Evolutionary conservation across 1,284 basidiomycete species (phyloP), one percentile per base, ranked within the genome.

Genomic region (Mycena citricolor): DNA sequence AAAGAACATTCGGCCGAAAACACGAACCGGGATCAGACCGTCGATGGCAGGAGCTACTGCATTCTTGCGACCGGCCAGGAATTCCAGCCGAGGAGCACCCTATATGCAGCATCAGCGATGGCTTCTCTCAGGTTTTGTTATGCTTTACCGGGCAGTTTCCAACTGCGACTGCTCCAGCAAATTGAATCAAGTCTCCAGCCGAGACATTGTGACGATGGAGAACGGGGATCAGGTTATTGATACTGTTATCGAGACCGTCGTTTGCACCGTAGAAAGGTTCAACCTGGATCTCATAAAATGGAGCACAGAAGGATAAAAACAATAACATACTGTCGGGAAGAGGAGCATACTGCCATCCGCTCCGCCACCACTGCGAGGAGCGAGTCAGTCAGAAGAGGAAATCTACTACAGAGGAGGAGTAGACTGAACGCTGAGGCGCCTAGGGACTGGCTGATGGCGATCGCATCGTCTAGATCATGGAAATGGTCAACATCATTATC

Each of bases 341-440:
- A 52, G 30, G 23, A 54, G 34, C 46, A 54, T 47, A 25, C 41
- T 44, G 12, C 53, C 53, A 35, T 54, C 53, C 8, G 53, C 53
- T 11, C 53, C 53, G 25, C 50, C 50, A 21, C 53, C 50, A n/a
- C 52, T 54, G 13, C 6, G 12, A 3, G 10, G 19, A 8, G 42
- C 8, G 31, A 38, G 26, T 29, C 26, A 12, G 12, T 7, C 3
- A n/a, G n/a, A 8, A n/a, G n/a, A n/a, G n/a, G n/a, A n/a, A n/a
- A n/a, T n/a, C n/a, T n/a, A n/a, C n/a, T n/a, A n/a, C n/a, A n/a
- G n/a, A n/a, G 24, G 6, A 23, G 7, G n/a, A 25, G 21, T 11
- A 28, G 5, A 32, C 39, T n/a, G 8, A 8, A 47, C 45, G 41
- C 46, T 2, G 17, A 19, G 8, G 46, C 35, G 1, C 25, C 30